Conservation (phyloP, 2,329 filamentous ascomycete species). For the Pseudocercospora crystallina region DNA sequence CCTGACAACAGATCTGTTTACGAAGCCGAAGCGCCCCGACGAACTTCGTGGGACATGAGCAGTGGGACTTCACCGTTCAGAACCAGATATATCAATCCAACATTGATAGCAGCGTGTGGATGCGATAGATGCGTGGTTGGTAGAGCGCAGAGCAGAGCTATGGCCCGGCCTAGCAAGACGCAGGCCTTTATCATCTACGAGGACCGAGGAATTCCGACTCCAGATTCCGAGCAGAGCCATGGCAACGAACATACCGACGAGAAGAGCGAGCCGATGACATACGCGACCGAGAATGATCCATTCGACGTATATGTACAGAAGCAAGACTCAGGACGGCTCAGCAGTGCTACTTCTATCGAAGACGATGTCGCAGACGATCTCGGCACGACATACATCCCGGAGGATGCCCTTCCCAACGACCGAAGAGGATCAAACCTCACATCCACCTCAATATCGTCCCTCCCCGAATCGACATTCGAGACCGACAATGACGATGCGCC, state of each 20-base stretch:
- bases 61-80: too few relatives aligned
- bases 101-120: not conserved
- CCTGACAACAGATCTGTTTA: too few relatives aligned
- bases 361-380: conserved; percentile 5
- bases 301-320: not conserved
- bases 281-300: not conserved
- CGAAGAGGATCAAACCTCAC: conserved; percentile 31
- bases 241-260: not conserved
- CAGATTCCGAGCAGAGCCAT: not conserved
- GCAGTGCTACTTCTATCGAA: not conserved
- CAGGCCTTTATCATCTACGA: conserved; percentile 21
- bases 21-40: too few relatives aligned
- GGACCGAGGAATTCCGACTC: conserved; percentile 10
- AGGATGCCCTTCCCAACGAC: conserved; percentile 14
- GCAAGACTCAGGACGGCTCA: not conserved
- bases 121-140: conserved; percentile 6
- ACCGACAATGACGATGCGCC: conserved; percentile 27
- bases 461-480: conserved; percentile 33
- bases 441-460: conserved; percentile 33
- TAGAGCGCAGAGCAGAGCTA: conserved; percentile 33
- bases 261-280: not conserved
- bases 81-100: not conserved
- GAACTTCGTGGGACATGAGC: too few relatives aligned
- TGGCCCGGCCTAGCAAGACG: conserved; percentile 50
- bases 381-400: conserved; percentile 4